phyloP scores from a whole-genome alignment of 2,329 filamentous ascomycete species.

The Cryphonectria parasitica region DNA sequence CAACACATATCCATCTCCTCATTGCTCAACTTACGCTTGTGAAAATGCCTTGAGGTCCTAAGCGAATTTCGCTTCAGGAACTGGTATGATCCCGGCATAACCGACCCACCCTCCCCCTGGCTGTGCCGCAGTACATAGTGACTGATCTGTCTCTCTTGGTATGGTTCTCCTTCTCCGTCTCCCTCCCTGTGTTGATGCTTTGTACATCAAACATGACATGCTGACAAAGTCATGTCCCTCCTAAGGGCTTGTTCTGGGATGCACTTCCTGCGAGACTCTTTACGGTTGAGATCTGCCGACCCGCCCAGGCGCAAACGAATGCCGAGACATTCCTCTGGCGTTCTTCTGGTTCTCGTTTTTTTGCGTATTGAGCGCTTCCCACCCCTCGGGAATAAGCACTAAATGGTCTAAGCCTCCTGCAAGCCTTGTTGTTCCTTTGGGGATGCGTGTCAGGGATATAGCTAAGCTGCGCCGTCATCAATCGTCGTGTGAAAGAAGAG shows the following conservation, averaged over 20 bases:
- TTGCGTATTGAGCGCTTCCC: background rate
- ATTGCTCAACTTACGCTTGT: background rate
- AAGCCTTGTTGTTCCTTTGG: background rate
- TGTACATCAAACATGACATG: background rate
- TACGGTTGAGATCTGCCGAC: background rate
- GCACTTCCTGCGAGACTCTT: background rate
- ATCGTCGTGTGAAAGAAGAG: background rate
- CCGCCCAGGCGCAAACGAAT: background rate
- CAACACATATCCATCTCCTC: background rate
- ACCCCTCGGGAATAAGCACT: background rate
- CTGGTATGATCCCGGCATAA: background rate
- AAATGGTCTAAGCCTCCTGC: background rate
- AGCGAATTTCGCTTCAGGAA: slow-evolving; percentile 4
- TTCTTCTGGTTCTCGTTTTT: background rate
- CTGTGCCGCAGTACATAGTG: background rate
- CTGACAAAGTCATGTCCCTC: background rate
- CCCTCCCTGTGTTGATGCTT: background rate
- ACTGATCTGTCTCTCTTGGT: too few relatives aligned
- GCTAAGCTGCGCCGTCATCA: background rate
- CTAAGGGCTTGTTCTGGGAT: background rate
- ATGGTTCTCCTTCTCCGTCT: too few relatives aligned
- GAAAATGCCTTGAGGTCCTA: background rate
- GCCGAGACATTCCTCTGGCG: background rate
- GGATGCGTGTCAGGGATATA: background rate
- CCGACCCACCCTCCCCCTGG: background rate